phyloP scores from a whole-genome alignment of 2,329 filamentous ascomycete genomes.

The Cadophora luteo-olivacea region DNA sequence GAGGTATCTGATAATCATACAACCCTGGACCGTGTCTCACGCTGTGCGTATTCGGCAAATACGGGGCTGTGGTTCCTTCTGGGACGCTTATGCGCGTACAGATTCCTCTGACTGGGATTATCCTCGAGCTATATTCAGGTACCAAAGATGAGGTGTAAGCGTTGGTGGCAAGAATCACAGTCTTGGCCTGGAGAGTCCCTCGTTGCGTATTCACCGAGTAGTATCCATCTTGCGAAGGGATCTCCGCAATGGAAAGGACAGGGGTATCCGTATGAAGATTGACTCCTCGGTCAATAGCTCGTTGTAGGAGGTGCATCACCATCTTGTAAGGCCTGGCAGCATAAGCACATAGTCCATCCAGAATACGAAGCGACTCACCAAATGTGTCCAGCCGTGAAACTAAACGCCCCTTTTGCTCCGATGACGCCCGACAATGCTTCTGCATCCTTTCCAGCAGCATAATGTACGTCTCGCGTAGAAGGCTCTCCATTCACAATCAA shows the following conservation, averaged over 20 bases:
- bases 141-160: slow-evolving; percentile 58
- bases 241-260: slow-evolving; percentile 41
- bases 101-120: slow-evolving; percentile 59
- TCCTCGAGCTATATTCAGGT: slow-evolving; percentile 51
- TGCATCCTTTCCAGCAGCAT: slow-evolving; percentile 15
- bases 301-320: slow-evolving; percentile 58
- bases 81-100: slow-evolving; percentile 35
- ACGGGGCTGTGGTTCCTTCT: slow-evolving; percentile 21
- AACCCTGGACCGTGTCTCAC: slow-evolving; percentile 20
- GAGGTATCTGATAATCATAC: slow-evolving; percentile 39
- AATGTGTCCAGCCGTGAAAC: slow-evolving; percentile 40
- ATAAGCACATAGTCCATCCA: not conserved
- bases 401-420: slow-evolving; percentile 28
- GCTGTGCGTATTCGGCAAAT: slow-evolving; percentile 23
- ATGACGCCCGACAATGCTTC: slow-evolving; percentile 29
- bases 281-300: slow-evolving; percentile 51
- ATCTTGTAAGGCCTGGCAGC: slow-evolving; percentile 62
- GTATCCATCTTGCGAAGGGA: slow-evolving; percentile 37
- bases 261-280: slow-evolving; percentile 62
- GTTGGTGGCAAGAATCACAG: slow-evolving; percentile 70
- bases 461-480: slow-evolving; percentile 21
- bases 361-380: slow-evolving; percentile 34
- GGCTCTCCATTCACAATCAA: slow-evolving; percentile 20
- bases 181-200: slow-evolving; percentile 57
- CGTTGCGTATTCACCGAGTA: slow-evolving; percentile 60